A percentile compares a stretch with the other conserved stretches of the same genome.
phyloP scores from a whole-genome alignment of 345 rosid genomes.

The Psidium friedrichsthalianum region DNA sequence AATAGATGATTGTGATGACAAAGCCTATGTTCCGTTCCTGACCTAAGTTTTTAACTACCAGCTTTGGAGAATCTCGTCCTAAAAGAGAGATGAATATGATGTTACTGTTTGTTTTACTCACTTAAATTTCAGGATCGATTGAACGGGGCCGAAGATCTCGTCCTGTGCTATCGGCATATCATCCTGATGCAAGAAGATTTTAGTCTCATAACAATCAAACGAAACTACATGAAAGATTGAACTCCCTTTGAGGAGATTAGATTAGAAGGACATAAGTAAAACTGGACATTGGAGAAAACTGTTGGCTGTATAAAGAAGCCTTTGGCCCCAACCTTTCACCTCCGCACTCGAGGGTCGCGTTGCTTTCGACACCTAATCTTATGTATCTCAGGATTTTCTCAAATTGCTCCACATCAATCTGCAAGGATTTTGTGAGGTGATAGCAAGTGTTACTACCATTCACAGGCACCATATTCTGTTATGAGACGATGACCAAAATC shows the following conservation, averaged over 20 bases:
- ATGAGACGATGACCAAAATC: not conserved
- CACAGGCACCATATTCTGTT: not conserved
- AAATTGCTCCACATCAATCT: slow-evolving; percentile 70
- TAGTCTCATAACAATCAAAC: not conserved
- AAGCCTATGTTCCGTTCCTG: not conserved
- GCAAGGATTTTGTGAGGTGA: not conserved
- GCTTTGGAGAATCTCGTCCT: not conserved
- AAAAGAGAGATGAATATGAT: not conserved
- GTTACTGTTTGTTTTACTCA: slow-evolving; percentile 9
- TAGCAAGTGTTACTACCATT: not conserved
- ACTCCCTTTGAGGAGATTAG: not conserved
- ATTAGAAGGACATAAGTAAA: not conserved
- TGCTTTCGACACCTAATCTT: slow-evolving; percentile 51
- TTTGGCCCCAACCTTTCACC: slow-evolving; percentile 59
- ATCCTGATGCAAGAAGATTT: slow-evolving; percentile 24
- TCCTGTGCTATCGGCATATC: slow-evolving; percentile 84
- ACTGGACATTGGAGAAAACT: slow-evolving; percentile 89
- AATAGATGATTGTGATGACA: no score
- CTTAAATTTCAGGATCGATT: slow-evolving; percentile 87
- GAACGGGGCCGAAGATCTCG: slow-evolving; percentile 96
- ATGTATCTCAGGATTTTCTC: slow-evolving; percentile 65
- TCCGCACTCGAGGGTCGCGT: slow-evolving; percentile 86
- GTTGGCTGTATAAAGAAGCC: slow-evolving; percentile 91
- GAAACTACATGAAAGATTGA: not conserved
- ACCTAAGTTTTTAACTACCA: not conserved